A percentile compares a stretch with the other conserved stretches of the same genome.
Conservation (phyloP, 148 eudicot genomes). For the Fallopia convolvulus region DNA sequence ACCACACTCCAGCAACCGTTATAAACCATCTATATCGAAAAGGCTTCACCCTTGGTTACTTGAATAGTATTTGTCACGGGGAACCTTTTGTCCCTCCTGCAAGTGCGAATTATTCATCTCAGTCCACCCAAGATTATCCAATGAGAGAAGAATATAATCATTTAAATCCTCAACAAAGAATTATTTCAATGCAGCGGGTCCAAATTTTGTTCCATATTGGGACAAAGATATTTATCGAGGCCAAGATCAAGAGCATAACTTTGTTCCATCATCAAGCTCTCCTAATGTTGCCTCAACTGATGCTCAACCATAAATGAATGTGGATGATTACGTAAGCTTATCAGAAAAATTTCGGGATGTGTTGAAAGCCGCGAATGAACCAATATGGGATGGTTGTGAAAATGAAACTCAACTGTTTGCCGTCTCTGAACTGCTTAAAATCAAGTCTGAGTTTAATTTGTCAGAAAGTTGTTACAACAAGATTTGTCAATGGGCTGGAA, state of each 20-base stretch:
- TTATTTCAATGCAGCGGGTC: not conserved
- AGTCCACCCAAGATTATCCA: not conserved
- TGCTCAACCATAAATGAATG: not conserved
- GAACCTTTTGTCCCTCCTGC: not conserved
- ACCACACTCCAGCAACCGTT: not conserved
- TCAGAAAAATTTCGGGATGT: not conserved
- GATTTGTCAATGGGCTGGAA: not conserved
- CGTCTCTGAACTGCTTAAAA: not conserved
- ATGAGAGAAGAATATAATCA: not conserved
- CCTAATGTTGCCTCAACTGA: not conserved
- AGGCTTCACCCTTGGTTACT: not conserved
- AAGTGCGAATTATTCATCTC: not conserved
- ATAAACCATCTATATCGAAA: not conserved
- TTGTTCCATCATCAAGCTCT: not conserved
- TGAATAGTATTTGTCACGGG: not conserved
- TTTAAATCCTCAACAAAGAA: not conserved
- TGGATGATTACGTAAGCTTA: not conserved
- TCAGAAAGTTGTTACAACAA: not conserved
- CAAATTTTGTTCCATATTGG: not conserved
- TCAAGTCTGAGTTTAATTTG: not conserved
- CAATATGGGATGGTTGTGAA: no score
- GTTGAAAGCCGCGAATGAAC: not conserved
- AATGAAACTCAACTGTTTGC: no score
- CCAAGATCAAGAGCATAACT: not conserved
- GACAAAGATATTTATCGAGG: not conserved